phyloP scores from a whole-genome alignment of 73 alveolate species.

The Tetrahymena borealis region DNA sequence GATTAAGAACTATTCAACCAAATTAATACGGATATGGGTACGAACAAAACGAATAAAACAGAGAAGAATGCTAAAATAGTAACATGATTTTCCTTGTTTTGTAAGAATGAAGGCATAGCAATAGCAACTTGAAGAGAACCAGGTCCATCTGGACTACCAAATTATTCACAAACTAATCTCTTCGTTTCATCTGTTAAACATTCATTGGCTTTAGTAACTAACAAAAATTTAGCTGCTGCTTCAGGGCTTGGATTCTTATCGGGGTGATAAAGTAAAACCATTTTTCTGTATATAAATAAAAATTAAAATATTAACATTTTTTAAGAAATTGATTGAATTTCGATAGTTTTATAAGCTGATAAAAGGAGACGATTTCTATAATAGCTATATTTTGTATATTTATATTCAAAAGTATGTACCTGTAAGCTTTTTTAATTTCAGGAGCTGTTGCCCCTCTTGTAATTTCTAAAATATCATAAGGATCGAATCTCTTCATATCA shows the following conservation, averaged over 20 bases:
- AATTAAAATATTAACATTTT: background rate
- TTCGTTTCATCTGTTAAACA: constrained; percentile 62
- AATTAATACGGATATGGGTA: constrained; percentile 46
- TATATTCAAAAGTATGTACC: background rate
- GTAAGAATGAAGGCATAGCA: constrained; percentile 64
- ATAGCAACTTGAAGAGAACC: constrained; percentile 55
- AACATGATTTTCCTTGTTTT: constrained; percentile 60
- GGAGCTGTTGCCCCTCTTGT: constrained; percentile 38
- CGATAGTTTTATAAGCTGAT: too few relatives aligned
- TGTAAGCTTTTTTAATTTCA: constrained; percentile 57
- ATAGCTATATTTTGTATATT: too few relatives aligned
- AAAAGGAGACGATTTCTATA: too few relatives aligned
- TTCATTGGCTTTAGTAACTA: constrained; percentile 63
- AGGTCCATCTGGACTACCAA: constrained; percentile 73
- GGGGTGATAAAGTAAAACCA: constrained; percentile 59
- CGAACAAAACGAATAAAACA: constrained; percentile 45
- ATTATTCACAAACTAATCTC: constrained; percentile 55
- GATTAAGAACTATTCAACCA: constrained; percentile 29
- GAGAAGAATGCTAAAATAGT: constrained; percentile 54
- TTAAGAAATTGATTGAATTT: too few relatives aligned
- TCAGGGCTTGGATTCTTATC: constrained; percentile 69
- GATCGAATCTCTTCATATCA: constrained; percentile 59
- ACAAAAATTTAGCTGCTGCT: constrained; percentile 61
- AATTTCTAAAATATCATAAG: constrained; percentile 72
- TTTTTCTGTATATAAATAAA: constrained; percentile 48